Percentiles rank a stretch among this genome's conserved stretches.
Evolutionary conservation across 202 grass and related monocot genomes (phyloP).

Genomic region (Setaria italica): DNA sequence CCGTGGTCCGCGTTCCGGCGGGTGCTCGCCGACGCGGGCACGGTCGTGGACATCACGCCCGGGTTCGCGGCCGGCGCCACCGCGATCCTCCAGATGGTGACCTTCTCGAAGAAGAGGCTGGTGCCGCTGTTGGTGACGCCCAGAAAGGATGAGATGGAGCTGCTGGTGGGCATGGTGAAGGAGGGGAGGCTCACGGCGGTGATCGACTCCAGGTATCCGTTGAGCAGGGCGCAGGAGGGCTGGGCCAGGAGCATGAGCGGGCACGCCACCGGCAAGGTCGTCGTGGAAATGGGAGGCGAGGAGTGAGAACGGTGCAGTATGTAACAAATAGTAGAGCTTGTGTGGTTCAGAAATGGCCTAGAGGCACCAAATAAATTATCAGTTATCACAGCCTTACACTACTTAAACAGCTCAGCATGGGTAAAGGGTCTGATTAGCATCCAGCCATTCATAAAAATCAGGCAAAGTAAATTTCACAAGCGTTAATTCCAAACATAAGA

Average conservation of each 20-base stretch:
- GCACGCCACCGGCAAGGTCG: slow-evolving; percentile 80
- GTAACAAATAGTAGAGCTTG: no score
- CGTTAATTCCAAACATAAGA: not conserved
- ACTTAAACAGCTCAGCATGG: no score
- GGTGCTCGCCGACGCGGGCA: slow-evolving; percentile 46
- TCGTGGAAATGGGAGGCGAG: slow-evolving; percentile 58
- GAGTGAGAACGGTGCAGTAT: not conserved
- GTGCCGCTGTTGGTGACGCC: slow-evolving; percentile 57
- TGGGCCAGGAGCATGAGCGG: slow-evolving; percentile 83
- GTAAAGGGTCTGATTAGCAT: no score
- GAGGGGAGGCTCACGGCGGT: slow-evolving; percentile 64
- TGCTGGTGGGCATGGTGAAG: slow-evolving; percentile 56
- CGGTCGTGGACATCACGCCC: slow-evolving; percentile 64
- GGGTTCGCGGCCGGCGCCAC: slow-evolving; percentile 22
- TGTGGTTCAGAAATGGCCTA: no score
- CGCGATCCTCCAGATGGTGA: slow-evolving; percentile 56
- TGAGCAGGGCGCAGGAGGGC: slow-evolving; percentile 62
- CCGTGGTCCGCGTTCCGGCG: slow-evolving; percentile 65
- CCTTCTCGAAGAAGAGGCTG: slow-evolving; percentile 71
- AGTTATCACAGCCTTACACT: no score
- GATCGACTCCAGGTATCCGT: slow-evolving; percentile 60
- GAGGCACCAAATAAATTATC: no score
- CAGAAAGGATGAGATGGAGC: slow-evolving; percentile 64
- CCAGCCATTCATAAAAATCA: no score
- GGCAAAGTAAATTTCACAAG: no score